A percentile compares a stretch with the other conserved stretches of the same genome.
phyloP scores from a whole-genome alignment of 2,329 filamentous ascomycete species.

The Monilinia vaccinii-corymbosi region DNA sequence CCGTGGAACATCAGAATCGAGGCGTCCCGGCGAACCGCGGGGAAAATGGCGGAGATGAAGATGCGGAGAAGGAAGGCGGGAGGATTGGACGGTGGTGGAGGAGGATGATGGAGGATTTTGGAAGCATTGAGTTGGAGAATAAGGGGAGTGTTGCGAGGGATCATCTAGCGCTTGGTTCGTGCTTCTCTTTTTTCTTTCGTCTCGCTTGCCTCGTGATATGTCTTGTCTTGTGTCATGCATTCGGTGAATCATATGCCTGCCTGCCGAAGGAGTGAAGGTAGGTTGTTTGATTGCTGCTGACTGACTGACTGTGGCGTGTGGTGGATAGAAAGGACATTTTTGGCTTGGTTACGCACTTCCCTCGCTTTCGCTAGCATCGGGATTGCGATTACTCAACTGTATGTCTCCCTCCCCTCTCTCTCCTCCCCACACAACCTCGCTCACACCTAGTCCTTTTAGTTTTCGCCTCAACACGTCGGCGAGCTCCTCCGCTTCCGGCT shows the following conservation, averaged over 20 bases:
- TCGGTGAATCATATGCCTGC: too few species aligned
- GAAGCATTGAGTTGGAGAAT: slow-evolving; percentile 65
- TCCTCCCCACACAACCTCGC: not conserved
- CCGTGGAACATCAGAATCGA: not conserved
- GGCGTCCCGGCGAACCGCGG: not conserved
- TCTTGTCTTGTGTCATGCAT: not conserved
- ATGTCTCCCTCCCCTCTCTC: not conserved
- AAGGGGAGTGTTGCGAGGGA: slow-evolving; percentile 78
- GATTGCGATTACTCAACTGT: slow-evolving; percentile 71
- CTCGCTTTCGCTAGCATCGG: slow-evolving; percentile 75
- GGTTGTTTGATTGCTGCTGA: too few species aligned
- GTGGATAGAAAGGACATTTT: slow-evolving; percentile 64
- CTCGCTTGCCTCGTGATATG: not conserved
- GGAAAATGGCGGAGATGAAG: slow-evolving; percentile 12
- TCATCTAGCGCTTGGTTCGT: slow-evolving; percentile 65
- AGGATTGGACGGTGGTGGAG: slow-evolving; percentile 43
- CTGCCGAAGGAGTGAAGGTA: too few species aligned
- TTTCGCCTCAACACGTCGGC: slow-evolving; percentile 73
- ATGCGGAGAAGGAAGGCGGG: slow-evolving; percentile 10
- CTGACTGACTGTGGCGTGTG: not conserved
- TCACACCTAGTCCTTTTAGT: slow-evolving; percentile 3
- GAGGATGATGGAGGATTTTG: slow-evolving; percentile 38
- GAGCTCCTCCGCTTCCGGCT: too few species aligned
- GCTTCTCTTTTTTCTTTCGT: slow-evolving; percentile 2
- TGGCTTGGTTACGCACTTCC: slow-evolving; percentile 77